phyloP scores from a whole-genome alignment of 495 filamentous ascomycete species.

The Penicillium cinerascens region DNA sequence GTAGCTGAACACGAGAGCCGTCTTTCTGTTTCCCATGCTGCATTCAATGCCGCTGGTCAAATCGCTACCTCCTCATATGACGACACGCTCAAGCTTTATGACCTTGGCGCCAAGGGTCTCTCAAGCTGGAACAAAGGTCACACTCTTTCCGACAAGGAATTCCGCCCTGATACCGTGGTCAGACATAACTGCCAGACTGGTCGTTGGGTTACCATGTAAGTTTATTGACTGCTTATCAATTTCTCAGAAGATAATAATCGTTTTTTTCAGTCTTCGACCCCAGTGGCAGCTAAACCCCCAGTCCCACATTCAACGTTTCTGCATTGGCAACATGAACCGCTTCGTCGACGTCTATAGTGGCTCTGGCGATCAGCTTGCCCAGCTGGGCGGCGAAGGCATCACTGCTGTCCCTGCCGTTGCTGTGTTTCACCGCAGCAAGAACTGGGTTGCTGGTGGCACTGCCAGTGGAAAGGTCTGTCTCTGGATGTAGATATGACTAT shows the following conservation, averaged over 20 bases:
- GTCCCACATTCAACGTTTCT: constrained; percentile 78
- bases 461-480: constrained; percentile 89
- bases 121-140: constrained; percentile 59
- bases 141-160: constrained; percentile 54
- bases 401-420: constrained; percentile 92
- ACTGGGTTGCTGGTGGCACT: constrained; percentile 92
- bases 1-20: constrained; percentile 78
- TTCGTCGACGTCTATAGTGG: constrained; percentile 87
- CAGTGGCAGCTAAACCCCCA: constrained; percentile 84
- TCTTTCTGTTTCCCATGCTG: constrained; percentile 85
- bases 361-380: constrained; percentile 82
- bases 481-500: constrained; percentile 64
- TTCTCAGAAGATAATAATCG: background rate
- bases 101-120: constrained; percentile 59
- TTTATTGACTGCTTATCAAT: constrained; percentile 6
- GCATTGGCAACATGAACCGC: constrained; percentile 96
- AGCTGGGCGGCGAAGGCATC: constrained; percentile 83
- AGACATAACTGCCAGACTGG: constrained; percentile 96
- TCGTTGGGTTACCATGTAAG: constrained; percentile 69
- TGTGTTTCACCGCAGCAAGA: constrained; percentile 78
- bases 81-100: constrained; percentile 89
- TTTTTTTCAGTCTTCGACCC: constrained; percentile 66
- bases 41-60: constrained; percentile 77
- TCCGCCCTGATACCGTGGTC: constrained; percentile 66
- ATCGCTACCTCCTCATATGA: constrained; percentile 92